These are phyloP conservation scores for Annulohypoxylon moriforme DNA, from an alignment of 495 filamentous ascomycete genomes.

Conservation along the genomic window DNA sequence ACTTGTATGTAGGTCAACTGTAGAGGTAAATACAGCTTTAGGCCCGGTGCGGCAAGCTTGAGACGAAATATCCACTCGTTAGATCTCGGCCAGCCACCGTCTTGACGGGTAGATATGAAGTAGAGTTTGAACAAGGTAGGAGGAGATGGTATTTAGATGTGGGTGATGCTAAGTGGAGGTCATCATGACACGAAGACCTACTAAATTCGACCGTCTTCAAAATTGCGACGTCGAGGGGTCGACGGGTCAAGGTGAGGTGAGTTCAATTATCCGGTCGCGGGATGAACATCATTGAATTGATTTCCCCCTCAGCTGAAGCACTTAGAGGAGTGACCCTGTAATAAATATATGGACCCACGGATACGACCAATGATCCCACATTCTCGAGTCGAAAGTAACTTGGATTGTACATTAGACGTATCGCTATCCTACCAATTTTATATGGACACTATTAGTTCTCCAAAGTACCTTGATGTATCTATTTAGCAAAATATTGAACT, in stretches of 20 bases:
- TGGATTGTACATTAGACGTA: background rate
- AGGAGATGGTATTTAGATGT: background rate
- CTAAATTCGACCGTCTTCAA: slow-evolving; percentile 17
- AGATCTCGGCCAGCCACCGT: slow-evolving; percentile 28
- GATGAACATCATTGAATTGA: slow-evolving; percentile 28
- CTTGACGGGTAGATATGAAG: background rate
- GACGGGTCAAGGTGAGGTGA: slow-evolving; percentile 17
- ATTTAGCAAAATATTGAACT: background rate
- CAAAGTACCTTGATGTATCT: slow-evolving; percentile 10
- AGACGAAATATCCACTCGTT: slow-evolving; percentile 1
- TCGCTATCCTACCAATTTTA: background rate
- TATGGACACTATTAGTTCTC: background rate
- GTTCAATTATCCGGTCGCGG: slow-evolving; percentile 41
- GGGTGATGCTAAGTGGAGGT: slow-evolving; percentile 18
- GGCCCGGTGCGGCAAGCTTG: background rate
- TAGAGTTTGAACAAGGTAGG: background rate
- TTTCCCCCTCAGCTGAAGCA: slow-evolving; percentile 40
- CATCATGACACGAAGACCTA: slow-evolving; percentile 18
- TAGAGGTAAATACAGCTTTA: slow-evolving; percentile 3
- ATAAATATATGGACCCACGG: slow-evolving; percentile 16
- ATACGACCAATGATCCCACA: slow-evolving; percentile 1
- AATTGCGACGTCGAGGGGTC: slow-evolving; percentile 43
- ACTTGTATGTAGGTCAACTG: background rate
- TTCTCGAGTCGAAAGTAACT: background rate
- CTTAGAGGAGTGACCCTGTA: slow-evolving; percentile 14